Conservation (phyloP, 73 alveolate species). For the Durusdinium trenchii region DNA sequence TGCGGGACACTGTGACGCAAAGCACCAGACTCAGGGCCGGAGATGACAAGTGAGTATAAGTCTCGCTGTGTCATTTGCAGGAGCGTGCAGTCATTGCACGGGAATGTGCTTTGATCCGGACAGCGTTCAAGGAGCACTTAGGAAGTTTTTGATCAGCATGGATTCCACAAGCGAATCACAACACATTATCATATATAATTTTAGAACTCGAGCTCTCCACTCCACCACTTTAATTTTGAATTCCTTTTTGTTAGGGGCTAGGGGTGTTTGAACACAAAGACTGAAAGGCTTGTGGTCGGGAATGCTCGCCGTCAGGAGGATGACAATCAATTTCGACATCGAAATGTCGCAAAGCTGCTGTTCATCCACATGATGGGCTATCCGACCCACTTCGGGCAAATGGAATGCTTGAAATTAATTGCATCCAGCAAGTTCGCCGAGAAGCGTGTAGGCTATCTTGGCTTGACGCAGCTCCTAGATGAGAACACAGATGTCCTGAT, state of each 20-base stretch:
- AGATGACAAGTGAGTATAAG: too few species aligned
- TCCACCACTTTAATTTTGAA: too few species aligned
- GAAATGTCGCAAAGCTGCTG: conserved; percentile 99
- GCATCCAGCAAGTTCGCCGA: conserved; percentile 99
- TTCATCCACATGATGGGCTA: conserved; percentile 98
- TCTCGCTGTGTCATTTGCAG: background rate
- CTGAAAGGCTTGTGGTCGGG: too few species aligned
- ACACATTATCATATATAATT: background rate
- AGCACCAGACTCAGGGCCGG: too few species aligned
- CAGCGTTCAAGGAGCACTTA: conserved; percentile 98
- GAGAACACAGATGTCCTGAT: conserved; percentile 99
- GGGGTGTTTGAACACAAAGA: too few species aligned
- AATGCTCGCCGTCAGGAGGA: conserved; percentile 96
- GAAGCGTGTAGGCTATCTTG: conserved; percentile 99
- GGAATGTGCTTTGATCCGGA: conserved; percentile 99
- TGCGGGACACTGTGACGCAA: too few species aligned
- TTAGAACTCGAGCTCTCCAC: too few species aligned
- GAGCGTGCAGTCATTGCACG: conserved; percentile 98
- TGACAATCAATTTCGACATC: conserved; percentile 98
- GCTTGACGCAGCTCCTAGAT: conserved; percentile 99
- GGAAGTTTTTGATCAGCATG: too few species aligned
- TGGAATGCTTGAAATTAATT: conserved; percentile 99
- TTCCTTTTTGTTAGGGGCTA: too few species aligned
- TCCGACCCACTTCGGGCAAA: conserved; percentile 96
- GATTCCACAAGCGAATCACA: too few species aligned